Percentiles rank a stretch among this genome's conserved stretches.
These are phyloP conservation scores for Mortierella sp. DNA, from an alignment of 371 early-diverging fungal genomes.

Conservation along the genomic window DNA sequence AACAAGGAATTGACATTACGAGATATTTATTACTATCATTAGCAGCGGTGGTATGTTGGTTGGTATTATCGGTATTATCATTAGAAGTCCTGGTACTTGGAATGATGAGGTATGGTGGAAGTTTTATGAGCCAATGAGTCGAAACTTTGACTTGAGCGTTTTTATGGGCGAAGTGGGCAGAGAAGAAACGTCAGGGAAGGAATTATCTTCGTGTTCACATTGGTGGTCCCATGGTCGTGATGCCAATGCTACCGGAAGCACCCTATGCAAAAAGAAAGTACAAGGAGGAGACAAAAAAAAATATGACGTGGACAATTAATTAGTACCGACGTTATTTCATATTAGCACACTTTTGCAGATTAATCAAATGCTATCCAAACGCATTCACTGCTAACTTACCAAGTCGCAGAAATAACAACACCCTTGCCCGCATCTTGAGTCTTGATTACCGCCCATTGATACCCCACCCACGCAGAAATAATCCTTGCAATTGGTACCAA, in stretches of 20 bases:
- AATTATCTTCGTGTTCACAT: conserved; percentile 9
- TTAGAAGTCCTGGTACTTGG: not conserved
- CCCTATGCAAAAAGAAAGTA: conserved; percentile 19
- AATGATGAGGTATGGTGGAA: not conserved
- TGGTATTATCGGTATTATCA: not conserved
- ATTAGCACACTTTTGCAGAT: too few relatives aligned
- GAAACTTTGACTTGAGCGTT: conserved; percentile 23
- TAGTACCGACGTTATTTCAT: not conserved
- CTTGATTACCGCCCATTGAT: conserved; percentile 58
- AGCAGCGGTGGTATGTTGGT: too few relatives aligned
- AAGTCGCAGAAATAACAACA: conserved; percentile 58
- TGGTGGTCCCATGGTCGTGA: conserved; percentile 56
- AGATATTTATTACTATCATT: too few relatives aligned
- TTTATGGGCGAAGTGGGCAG: conserved; percentile 5
- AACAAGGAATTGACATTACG: too few relatives aligned
- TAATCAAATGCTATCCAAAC: too few relatives aligned
- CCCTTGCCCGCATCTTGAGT: conserved; percentile 53
- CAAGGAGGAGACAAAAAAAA: too few relatives aligned
- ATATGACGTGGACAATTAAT: not conserved
- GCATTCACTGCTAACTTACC: conserved; percentile 46
- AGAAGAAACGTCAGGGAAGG: not conserved
- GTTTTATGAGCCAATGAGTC: not conserved
- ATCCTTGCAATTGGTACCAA: conserved; percentile 51
- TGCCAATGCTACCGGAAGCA: conserved; percentile 57
- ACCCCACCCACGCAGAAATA: conserved; percentile 60